Evolutionary conservation across 352 stramenopile species (phyloP).

Genomic region (Pseudoperonospora humuli): DNA sequence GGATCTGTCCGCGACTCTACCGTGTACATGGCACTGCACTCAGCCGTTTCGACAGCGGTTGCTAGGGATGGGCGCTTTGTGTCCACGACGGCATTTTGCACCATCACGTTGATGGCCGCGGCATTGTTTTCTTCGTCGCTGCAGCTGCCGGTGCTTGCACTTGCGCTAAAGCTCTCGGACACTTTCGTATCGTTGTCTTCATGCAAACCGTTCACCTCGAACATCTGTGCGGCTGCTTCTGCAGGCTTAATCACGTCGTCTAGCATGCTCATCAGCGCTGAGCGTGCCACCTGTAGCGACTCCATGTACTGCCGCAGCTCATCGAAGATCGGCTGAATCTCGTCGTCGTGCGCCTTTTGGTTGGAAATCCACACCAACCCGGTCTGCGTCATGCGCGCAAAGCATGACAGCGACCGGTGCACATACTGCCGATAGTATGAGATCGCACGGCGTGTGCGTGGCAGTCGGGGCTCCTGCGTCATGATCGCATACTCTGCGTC

Average conservation of each 20-base stretch:
- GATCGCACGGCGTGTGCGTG: conserved; percentile 26
- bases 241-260: conserved; percentile 19
- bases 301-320: conserved; percentile 43
- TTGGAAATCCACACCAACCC: conserved; percentile 80
- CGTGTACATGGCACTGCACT: not conserved
- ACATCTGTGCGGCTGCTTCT: not conserved
- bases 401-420: conserved; percentile 53
- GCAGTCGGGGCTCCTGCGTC: conserved; percentile 16
- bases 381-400: conserved; percentile 66
- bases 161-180: conserved; percentile 6
- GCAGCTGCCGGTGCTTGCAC: conserved; percentile 13
- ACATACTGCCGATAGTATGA: conserved; percentile 65
- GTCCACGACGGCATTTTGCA: conserved; percentile 4
- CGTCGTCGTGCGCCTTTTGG: conserved; percentile 54
- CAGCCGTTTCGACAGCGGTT: not conserved
- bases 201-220: not conserved
- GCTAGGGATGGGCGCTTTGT: conserved; percentile 1
- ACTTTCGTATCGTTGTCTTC: conserved; percentile 12
- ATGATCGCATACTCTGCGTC: conserved; percentile 44
- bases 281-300: conserved; percentile 36
- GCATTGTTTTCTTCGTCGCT: conserved; percentile 33
- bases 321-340: conserved; percentile 68
- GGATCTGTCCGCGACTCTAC: conserved; percentile 9
- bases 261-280: conserved; percentile 31
- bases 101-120: conserved; percentile 9